phyloP scores from a whole-genome alignment of 257 asterid species.

The Solanum ossicruentum region DNA sequence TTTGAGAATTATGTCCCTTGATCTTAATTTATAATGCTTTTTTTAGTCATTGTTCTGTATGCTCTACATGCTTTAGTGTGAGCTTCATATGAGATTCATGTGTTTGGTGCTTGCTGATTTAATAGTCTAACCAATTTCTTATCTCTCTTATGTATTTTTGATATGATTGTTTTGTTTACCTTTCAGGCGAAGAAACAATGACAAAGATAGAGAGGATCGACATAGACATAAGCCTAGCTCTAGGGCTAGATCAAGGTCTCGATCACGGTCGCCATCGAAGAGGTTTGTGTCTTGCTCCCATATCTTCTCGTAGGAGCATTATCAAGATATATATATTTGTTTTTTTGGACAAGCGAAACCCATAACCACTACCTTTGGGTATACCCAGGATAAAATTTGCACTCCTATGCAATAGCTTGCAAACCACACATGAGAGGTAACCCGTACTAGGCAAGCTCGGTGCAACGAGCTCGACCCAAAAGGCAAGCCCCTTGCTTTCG shows the following conservation, averaged over 20 bases:
- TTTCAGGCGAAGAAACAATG: constrained; percentile 60
- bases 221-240: constrained; percentile 55
- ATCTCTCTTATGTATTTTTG: background rate
- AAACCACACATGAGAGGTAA: too few relatives aligned
- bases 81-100: background rate
- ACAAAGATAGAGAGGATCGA: constrained; percentile 63
- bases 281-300: constrained; percentile 29
- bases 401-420: too few relatives aligned
- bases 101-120: background rate
- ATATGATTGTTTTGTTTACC: background rate
- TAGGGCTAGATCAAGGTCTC: constrained; percentile 57
- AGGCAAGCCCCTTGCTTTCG: too few relatives aligned
- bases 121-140: background rate
- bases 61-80: background rate
- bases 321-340: background rate
- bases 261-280: constrained; percentile 80
- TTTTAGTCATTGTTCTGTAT: background rate
- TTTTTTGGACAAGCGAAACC: too few relatives aligned
- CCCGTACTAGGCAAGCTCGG: too few relatives aligned
- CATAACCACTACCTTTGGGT: too few relatives aligned
- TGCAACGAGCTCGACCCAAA: too few relatives aligned
- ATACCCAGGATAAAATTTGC: too few relatives aligned
- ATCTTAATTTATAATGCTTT: background rate
- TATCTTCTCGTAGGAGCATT: background rate
- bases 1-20: background rate